A percentile compares a stretch with the other conserved stretches of the same genome.
phyloP scores from a whole-genome alignment of 768 basidiomycete genomes.

The Chalciporus sphaerocephalus region DNA sequence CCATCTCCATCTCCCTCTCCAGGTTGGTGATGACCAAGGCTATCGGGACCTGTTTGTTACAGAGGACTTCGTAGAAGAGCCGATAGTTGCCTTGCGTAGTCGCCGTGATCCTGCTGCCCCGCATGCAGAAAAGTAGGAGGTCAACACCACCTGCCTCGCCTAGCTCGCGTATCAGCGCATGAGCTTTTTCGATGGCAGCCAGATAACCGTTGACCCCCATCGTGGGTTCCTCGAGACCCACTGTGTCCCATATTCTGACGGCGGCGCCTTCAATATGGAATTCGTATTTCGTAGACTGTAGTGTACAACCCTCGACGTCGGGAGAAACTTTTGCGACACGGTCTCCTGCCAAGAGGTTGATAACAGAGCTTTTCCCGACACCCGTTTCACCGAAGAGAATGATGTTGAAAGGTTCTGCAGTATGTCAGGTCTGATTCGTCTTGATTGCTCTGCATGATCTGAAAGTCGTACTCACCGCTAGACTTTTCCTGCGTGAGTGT shows the following conservation, averaged over 20 bases:
- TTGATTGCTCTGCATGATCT: not conserved
- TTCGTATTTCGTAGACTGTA: constrained; percentile 27
- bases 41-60: constrained; percentile 36
- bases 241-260: constrained; percentile 28
- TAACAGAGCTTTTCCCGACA: constrained; percentile 41
- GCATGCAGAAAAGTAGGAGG: constrained; percentile 38
- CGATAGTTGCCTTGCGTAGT: constrained; percentile 36
- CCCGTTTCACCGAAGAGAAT: constrained; percentile 32
- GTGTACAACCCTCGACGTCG: constrained; percentile 32
- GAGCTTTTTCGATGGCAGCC: constrained; percentile 26
- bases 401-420: constrained; percentile 19
- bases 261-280: constrained; percentile 7
- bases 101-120: constrained; percentile 30
- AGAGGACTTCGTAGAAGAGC: constrained; percentile 39
- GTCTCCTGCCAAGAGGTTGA: constrained; percentile 38
- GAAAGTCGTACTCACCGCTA: constrained; percentile 11
- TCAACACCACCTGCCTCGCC: constrained; percentile 25
- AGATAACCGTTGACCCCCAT: constrained; percentile 28
- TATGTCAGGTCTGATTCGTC: not conserved
- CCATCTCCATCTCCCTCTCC: constrained; percentile 35
- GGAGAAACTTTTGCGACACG: constrained; percentile 30
- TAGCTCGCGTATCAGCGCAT: constrained; percentile 23
- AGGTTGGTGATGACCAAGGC: constrained; percentile 39
- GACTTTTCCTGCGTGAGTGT: too few species aligned
- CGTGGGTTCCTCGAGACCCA: constrained; percentile 30